These are phyloP conservation scores for Phytophthora fragariae DNA, from an alignment of 352 stramenopile genomes.

Conservation along the genomic window DNA sequence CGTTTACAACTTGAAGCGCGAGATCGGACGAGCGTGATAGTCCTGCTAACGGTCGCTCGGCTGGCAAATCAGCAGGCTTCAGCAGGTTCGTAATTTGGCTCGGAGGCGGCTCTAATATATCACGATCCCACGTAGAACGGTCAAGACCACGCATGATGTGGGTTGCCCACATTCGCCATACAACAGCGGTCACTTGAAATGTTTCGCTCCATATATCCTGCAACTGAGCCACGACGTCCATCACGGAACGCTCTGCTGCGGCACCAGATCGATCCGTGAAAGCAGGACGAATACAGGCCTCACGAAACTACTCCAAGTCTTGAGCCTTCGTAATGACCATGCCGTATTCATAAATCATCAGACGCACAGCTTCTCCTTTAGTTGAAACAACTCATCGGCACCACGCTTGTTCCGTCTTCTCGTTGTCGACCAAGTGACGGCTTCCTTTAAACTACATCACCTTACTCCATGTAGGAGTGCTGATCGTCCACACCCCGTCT, in stretches of 20 bases:
- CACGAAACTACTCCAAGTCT: not conserved
- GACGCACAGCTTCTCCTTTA: constrained; percentile 4
- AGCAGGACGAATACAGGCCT: not conserved
- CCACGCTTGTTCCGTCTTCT: constrained; percentile 8
- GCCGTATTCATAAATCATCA: not conserved
- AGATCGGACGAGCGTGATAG: not conserved
- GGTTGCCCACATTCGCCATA: constrained; percentile 12
- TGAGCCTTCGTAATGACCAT: not conserved
- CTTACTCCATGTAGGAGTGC: constrained; percentile 1
- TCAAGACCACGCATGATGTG: constrained; percentile 13
- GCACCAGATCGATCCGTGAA: not conserved
- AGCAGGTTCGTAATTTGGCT: not conserved
- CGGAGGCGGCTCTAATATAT: not conserved
- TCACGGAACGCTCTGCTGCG: not conserved
- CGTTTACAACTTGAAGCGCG: not conserved
- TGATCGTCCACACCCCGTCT: not conserved
- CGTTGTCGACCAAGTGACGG: not conserved
- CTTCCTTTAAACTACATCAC: constrained; percentile 17
- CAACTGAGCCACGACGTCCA: not conserved
- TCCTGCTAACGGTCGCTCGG: not conserved
- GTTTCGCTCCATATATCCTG: not conserved
- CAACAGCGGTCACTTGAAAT: not conserved
- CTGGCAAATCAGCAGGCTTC: not conserved
- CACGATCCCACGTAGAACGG: constrained; percentile 12
- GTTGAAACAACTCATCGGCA: constrained; percentile 1